phyloP scores from a whole-genome alignment of 805 yeast species.

The Teunomyces lycoperdinae region DNA sequence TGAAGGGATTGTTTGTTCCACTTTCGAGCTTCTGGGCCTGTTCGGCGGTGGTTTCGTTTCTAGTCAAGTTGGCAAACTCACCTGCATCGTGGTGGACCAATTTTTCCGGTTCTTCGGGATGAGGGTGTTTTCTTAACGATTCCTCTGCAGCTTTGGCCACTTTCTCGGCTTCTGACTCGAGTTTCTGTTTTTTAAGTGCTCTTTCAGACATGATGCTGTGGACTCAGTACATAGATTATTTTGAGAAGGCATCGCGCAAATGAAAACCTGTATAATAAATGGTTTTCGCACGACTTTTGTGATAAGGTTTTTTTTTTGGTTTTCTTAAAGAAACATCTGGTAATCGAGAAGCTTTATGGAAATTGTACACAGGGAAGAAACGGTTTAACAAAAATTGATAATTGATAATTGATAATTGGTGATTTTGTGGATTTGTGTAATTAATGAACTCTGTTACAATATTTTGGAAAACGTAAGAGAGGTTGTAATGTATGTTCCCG shows the following conservation, averaged over 20 bases:
- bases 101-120: conserved; percentile 28
- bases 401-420: too few relatives aligned
- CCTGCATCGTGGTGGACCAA: conserved; percentile 62
- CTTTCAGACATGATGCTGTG: conserved; percentile 25
- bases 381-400: too few relatives aligned
- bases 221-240: conserved; percentile 7
- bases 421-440: too few relatives aligned
- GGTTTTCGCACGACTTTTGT: too few relatives aligned
- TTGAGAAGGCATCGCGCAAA: conserved; percentile 4
- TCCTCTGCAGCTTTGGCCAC: conserved; percentile 70
- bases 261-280: too few relatives aligned
- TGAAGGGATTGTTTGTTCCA: conserved; percentile 72
- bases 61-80: conserved; percentile 52
- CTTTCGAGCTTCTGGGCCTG: conserved; percentile 60
- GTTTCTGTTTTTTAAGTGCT: conserved; percentile 49
- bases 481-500: too few relatives aligned
- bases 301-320: too few relatives aligned
- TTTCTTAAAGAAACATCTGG: too few relatives aligned
- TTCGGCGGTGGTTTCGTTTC: conserved; percentile 65
- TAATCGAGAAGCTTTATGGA: too few relatives aligned
- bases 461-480: too few relatives aligned
- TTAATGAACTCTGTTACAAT: too few relatives aligned
- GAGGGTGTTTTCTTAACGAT: conserved; percentile 48
- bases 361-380: too few relatives aligned
- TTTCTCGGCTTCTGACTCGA: conserved; percentile 55